These are phyloP conservation scores for Lodderomyces elongisporus DNA, from an alignment of 1,139 yeast species.

Conservation along the genomic window DNA sequence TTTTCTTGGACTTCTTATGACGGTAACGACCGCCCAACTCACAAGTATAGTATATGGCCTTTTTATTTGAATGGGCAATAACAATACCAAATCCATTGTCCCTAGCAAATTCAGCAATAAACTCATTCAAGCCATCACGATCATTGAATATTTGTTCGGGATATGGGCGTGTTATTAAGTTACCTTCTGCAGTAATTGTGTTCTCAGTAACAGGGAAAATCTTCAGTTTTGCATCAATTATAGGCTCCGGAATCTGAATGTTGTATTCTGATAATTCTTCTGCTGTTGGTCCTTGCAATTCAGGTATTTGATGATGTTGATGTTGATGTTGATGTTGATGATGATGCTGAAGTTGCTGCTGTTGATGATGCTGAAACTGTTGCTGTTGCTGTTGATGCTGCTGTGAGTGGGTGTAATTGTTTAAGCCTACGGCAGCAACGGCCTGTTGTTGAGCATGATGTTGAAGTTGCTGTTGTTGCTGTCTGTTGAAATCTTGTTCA, in stretches of 20 bases:
- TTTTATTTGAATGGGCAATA: slow-evolving; percentile 54
- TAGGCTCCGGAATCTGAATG: slow-evolving; percentile 47
- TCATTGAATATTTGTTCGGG: slow-evolving; percentile 50
- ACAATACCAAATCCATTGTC: slow-evolving; percentile 59
- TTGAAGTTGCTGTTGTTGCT: slow-evolving; percentile 8
- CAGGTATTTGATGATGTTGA: slow-evolving; percentile 19
- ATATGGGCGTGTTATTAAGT: slow-evolving; percentile 50
- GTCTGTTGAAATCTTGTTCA: slow-evolving; percentile 3
- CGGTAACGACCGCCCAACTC: slow-evolving; percentile 56
- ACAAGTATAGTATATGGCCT: slow-evolving; percentile 59
- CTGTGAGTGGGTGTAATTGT: slow-evolving; percentile 9
- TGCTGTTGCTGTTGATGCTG: slow-evolving; percentile 11
- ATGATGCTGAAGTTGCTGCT: slow-evolving; percentile 10
- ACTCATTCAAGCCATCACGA: slow-evolving; percentile 49
- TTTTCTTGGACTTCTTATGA: slow-evolving; percentile 43
- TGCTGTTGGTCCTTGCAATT: slow-evolving; percentile 15
- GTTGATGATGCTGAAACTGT: slow-evolving; percentile 15
- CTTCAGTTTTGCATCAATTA: slow-evolving; percentile 40
- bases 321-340: slow-evolving; percentile 14
- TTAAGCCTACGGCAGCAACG: slow-evolving; percentile 5
- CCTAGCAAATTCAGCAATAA: slow-evolving; percentile 52
- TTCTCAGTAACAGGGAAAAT: slow-evolving; percentile 45
- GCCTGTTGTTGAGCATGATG: slow-evolving; percentile 4
- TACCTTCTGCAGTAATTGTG: slow-evolving; percentile 46
- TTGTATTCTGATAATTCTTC: slow-evolving; percentile 40